Percentiles rank a stretch among this genome's conserved stretches.
phyloP scores from a whole-genome alignment of 140 eudicot genomes.

The Flaveria floridana region DNA sequence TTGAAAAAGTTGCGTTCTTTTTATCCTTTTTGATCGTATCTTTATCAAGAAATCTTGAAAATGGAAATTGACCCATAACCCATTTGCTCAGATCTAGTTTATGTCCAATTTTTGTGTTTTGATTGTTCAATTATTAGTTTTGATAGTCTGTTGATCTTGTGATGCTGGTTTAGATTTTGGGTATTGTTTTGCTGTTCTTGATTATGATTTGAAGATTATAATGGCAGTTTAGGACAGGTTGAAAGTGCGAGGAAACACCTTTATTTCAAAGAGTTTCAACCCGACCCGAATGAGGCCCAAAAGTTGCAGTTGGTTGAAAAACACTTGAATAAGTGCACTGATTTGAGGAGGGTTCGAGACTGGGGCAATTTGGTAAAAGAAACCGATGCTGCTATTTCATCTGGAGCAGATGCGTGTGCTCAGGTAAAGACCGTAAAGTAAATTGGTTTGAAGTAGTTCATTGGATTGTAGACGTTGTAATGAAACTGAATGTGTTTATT shows the following conservation, averaged over 20 bases:
- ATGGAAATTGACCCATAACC: conserved; percentile 1
- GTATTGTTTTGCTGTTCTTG: conserved; percentile 16
- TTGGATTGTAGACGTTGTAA: neutral
- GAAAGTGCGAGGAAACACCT: conserved; percentile 82
- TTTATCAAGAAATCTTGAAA: conserved; percentile 24
- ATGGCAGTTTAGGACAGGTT: conserved; percentile 85
- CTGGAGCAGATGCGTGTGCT: conserved; percentile 80
- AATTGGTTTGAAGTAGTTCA: neutral
- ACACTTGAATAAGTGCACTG: conserved; percentile 58
- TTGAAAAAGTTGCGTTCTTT: conserved; percentile 17
- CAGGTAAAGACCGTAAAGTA: conserved; percentile 47
- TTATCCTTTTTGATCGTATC: neutral
- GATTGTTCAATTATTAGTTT: conserved; percentile 12
- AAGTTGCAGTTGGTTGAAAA: conserved; percentile 68
- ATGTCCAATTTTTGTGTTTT: conserved; percentile 27
- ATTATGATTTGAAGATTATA: conserved; percentile 39
- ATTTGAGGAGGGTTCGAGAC: conserved; percentile 63
- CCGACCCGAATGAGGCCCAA: conserved; percentile 59
- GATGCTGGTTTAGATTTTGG: neutral
- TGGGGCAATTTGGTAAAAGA: conserved; percentile 67
- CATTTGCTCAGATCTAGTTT: conserved; percentile 23
- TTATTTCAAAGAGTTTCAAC: conserved; percentile 51
- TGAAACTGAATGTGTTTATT: conserved; percentile 33
- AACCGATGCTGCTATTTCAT: conserved; percentile 65
- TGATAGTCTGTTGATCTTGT: conserved; percentile 5